Percentiles rank a stretch among this genome's conserved stretches.
These are phyloP conservation scores for Arachis hypogaea DNA, from an alignment of 306 rosid species.

Conservation along the genomic window DNA sequence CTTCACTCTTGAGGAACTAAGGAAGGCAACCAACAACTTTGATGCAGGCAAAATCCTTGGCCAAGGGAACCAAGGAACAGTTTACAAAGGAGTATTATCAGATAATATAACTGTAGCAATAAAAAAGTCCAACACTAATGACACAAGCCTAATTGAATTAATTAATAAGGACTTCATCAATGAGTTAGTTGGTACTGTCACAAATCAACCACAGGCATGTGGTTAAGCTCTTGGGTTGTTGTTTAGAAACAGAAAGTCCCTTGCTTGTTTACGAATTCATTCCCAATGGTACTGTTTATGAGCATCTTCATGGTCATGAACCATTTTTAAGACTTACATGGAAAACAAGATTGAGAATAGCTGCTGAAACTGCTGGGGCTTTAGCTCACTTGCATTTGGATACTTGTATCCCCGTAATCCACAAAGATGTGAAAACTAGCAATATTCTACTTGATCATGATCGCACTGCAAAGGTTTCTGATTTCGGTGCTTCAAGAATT, in stretches of 20 bases:
- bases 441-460: constrained; percentile 39
- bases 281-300: constrained; percentile 35
- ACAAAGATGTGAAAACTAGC: constrained; percentile 47
- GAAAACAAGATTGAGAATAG: constrained; percentile 34
- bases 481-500: constrained; percentile 50
- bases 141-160: constrained; percentile 35
- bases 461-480: constrained; percentile 37
- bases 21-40: constrained; percentile 50
- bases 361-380: constrained; percentile 43
- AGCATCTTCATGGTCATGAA: constrained; percentile 29
- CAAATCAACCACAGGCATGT: constrained; percentile 57
- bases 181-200: constrained; percentile 49
- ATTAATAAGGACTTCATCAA: constrained; percentile 47
- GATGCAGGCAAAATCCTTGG: constrained; percentile 42
- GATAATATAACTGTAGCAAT: constrained; percentile 43
- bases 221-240: constrained; percentile 40
- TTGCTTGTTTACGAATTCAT: not conserved
- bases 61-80: constrained; percentile 51
- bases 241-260: not conserved
- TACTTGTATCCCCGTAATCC: constrained; percentile 44
- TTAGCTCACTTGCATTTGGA: constrained; percentile 45
- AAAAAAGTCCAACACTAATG: constrained; percentile 51
- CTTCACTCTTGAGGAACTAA: constrained; percentile 41
- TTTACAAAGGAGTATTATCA: constrained; percentile 46
- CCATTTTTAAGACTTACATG: not conserved